Percentiles rank a stretch among this genome's conserved stretches.
Conservation (phyloP, 257 asterid genomes). For the Echites panduratus region DNA sequence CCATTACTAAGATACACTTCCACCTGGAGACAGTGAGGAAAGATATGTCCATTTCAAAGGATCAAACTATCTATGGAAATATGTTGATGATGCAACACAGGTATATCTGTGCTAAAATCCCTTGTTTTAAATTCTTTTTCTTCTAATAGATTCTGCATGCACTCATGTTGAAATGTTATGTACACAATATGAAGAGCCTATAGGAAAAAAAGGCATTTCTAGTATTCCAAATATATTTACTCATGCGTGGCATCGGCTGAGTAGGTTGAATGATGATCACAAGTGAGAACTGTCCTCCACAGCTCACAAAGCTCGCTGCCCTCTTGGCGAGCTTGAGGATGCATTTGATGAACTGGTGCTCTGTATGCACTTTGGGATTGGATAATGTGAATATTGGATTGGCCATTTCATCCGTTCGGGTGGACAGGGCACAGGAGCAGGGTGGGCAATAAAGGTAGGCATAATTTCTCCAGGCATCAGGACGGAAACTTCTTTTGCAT, state of each 20-base stretch:
- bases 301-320: neutral
- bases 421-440: conserved; percentile 80
- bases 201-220: conserved; percentile 10
- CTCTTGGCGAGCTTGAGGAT: conserved; percentile 25
- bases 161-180: neutral
- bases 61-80: neutral
- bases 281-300: neutral
- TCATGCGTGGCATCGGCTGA: neutral
- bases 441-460: conserved; percentile 82
- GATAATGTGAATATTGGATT: conserved; percentile 27
- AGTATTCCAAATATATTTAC: conserved; percentile 10
- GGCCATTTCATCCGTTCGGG: conserved; percentile 65
- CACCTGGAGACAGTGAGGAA: neutral
- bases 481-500: conserved; percentile 75
- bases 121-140: neutral
- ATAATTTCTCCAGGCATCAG: conserved; percentile 77
- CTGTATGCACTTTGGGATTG: conserved; percentile 8
- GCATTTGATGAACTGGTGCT: conserved; percentile 17
- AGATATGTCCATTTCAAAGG: neutral
- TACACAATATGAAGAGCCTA: conserved; percentile 3
- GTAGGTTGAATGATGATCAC: neutral
- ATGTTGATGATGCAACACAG: no score
- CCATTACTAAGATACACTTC: neutral
- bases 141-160: neutral
- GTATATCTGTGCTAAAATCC: conserved; percentile 1